phyloP scores from a whole-genome alignment of 257 asterid species.

The Nemophila menziesii region DNA sequence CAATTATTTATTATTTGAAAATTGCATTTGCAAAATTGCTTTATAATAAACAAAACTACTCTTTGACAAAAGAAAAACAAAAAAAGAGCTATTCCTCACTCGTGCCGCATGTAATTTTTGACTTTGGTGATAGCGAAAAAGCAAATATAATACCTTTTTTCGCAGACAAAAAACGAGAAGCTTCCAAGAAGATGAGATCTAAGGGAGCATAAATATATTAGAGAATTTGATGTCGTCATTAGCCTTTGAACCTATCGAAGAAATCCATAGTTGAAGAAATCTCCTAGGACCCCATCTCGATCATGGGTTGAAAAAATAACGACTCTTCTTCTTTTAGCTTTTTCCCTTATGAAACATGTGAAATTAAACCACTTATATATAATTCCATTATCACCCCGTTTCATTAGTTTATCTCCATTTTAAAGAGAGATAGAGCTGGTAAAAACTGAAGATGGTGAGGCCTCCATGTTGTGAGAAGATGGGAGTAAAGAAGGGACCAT shows the following conservation, averaged over 20 bases:
- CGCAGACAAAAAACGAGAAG: conserved; percentile 16
- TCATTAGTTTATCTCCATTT: conserved; percentile 2
- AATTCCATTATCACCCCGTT: background rate
- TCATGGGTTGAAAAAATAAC: background rate
- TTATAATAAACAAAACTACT: conserved; percentile 1
- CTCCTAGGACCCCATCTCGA: conserved; percentile 12
- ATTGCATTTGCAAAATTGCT: background rate
- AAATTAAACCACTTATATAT: background rate
- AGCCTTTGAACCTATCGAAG: background rate
- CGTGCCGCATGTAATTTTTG: conserved; percentile 16
- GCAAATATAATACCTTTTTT: background rate
- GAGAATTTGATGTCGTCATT: background rate
- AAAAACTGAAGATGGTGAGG: conserved; percentile 15
- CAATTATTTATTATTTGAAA: background rate
- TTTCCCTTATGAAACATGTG: background rate
- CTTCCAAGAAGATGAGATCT: conserved; percentile 13
- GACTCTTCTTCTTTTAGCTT: background rate
- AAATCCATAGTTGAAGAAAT: conserved; percentile 6
- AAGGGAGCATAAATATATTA: background rate
- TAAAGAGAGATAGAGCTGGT: background rate
- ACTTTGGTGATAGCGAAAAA: background rate
- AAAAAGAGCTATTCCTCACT: conserved; percentile 11
- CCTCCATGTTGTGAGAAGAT: conserved; percentile 34
- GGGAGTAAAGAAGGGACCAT: conserved; percentile 32
- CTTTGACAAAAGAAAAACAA: background rate